These are phyloP conservation scores for Russula earlei DNA, from an alignment of 768 basidiomycete genomes.

Conservation along the genomic window DNA sequence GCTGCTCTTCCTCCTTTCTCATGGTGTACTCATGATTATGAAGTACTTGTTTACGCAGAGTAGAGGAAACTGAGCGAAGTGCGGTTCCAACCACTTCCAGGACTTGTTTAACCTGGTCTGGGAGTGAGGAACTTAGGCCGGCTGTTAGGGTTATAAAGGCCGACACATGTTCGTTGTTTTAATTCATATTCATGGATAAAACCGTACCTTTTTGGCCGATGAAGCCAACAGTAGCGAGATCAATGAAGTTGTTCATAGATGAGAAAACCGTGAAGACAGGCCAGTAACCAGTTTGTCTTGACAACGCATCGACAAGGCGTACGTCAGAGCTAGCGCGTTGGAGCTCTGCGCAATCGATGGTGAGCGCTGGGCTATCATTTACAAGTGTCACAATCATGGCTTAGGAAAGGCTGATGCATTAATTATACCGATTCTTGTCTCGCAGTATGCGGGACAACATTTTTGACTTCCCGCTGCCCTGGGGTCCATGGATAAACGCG, in stretches of 20 bases:
- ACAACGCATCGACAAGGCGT: conserved; percentile 57
- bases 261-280: conserved; percentile 82
- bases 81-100: conserved; percentile 69
- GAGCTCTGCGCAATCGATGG: conserved; percentile 79
- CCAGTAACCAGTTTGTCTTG: conserved; percentile 80
- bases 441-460: conserved; percentile 48
- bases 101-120: conserved; percentile 78
- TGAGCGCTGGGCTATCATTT: conserved; percentile 31
- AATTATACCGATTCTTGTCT: conserved; percentile 40
- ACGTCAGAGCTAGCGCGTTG: conserved; percentile 61
- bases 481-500: conserved; percentile 73
- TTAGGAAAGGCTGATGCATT: neutral
- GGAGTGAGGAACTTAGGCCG: conserved; percentile 69
- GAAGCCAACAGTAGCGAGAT: conserved; percentile 87
- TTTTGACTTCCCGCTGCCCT: conserved; percentile 68
- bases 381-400: conserved; percentile 38
- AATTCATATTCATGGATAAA: neutral
- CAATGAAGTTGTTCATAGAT: conserved; percentile 73
- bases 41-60: conserved; percentile 38
- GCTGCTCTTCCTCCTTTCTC: conserved; percentile 29
- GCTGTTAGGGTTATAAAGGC: conserved; percentile 35
- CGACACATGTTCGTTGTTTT: neutral
- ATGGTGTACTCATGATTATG: conserved; percentile 32
- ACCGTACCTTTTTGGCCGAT: conserved; percentile 84
- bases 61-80: conserved; percentile 51